Conservation (phyloP, 2,329 filamentous ascomycete species). For the Fusarium robinianum region DNA sequence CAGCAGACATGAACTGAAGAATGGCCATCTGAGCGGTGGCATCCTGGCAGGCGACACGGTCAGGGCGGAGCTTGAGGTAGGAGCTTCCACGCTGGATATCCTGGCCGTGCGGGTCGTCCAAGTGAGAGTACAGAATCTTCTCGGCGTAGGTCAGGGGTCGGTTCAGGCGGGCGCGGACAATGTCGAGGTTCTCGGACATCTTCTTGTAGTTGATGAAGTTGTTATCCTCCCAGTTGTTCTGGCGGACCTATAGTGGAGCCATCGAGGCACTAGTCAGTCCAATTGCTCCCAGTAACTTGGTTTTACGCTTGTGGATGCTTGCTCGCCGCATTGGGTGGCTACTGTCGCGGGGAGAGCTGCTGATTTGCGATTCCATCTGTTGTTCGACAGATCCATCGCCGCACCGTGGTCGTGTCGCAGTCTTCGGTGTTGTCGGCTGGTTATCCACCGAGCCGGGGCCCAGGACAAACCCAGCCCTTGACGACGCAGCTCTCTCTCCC, state of each 20-base stretch:
- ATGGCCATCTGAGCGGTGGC: constrained; percentile 99
- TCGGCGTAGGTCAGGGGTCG: constrained; percentile 93
- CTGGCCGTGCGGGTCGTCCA: constrained; percentile 95
- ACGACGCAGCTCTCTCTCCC: too few species aligned
- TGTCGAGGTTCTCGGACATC: constrained; percentile 95
- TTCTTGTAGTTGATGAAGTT: constrained; percentile 99
- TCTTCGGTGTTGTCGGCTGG: too few species aligned
- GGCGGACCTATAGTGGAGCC: constrained; percentile 65
- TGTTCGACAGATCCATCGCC: too few species aligned
- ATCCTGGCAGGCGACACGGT: constrained; percentile 99
- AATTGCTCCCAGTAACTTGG: background rate
- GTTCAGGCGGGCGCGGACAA: constrained; percentile 89
- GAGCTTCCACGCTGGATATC: constrained; percentile 95
- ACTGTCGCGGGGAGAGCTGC: too few species aligned
- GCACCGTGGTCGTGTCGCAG: too few species aligned
- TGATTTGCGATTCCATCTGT: too few species aligned
- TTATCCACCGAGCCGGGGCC: too few species aligned
- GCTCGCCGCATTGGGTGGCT: too few species aligned
- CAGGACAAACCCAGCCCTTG: too few species aligned
- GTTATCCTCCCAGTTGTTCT: constrained; percentile 94
- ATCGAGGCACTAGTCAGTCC: constrained; percentile 22
- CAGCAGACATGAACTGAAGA: constrained; percentile 98
- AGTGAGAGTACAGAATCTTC: constrained; percentile 98
- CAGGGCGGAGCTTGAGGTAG: constrained; percentile 94
- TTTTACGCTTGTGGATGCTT: background rate